Evolutionary conservation across 257 asterid genomes (phyloP), one percentile per base, ranked within the genome.

Genomic region (Ligustrum vulgare): DNA sequence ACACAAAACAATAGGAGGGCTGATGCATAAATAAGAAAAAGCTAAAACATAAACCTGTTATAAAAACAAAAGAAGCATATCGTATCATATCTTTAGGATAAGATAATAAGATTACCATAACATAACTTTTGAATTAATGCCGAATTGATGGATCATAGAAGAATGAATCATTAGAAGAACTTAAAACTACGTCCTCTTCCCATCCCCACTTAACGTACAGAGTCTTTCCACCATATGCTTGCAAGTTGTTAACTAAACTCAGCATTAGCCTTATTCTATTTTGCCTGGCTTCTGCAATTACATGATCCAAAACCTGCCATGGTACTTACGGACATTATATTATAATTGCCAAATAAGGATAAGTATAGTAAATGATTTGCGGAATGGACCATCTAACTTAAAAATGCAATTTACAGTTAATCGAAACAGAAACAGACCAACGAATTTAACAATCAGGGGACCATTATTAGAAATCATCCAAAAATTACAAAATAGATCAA

Each of bases 151-250:
- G 98, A 85, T 95, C 99, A 43, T 91, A 95, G 87, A 91, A 95
- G 89, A 95, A 95, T 3, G 99, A 95, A 85, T 95, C 99, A 6
- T 95, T 95, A 1, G 99, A 95, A 75, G 99, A 87, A 82, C 98
- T 95, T 76, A 95, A 78, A 49, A 91, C 98, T 51, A 93, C 90
- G 47, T 97, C 98, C 77, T 93, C 99, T 74, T 95, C 98, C 99
- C 98, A 95, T 2, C 98, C 99, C 99, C 99, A 95, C 88, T 93
- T 90, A 35, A 95, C 99, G 80, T 95, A 95, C 77, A 91, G 99
- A 43, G 96, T 89, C 75, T 93, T 95, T 45, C 99, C 99, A 67
- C 99, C 99, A 69, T 88, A 95, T 5, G 98, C 98, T 87, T 93
- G 95, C 86, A 95, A 85, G 84, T 95, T 95, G 81, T 95, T 95